Evolutionary conservation across 208 protist genomes (phyloP), one percentile per base, ranked within the genome.

Genomic region (Leishmania mexicana): DNA sequence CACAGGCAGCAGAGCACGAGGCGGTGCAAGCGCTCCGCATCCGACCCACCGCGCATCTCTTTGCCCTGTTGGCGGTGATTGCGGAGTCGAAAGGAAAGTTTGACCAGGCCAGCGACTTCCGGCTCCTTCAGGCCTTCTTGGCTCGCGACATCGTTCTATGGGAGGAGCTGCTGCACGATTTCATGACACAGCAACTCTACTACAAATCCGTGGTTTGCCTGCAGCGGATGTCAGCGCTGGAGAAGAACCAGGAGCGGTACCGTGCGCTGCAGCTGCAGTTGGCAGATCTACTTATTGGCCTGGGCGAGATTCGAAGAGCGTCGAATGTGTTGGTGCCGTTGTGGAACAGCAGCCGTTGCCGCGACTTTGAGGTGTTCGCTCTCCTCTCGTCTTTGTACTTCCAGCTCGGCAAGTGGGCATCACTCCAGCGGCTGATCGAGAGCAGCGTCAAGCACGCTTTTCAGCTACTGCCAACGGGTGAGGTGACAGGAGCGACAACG

Each of bases 311-410:
- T 57, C 85, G 88, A 7, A 87, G 92, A 7, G 95, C 95, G 2
- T 80, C 85, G 40, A 90, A 89, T 45, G 90, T 96, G 24, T 80
- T 97, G 8, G 84, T 96, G 73, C 83, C 88, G 28, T 53, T 98
- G 38, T 98, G 95, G 93, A 92, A 94, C 67, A 87, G 87, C 80
- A 97, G 93, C 71, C 71, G 89, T 15, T 96, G 87, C 67, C 78
- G 86, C 42, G 95, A 98, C 74, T 98, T 97, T 86, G 95, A 96
- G 75, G 95, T 97, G 21, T 98, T 98, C 80, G 92, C 95, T 2
- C 85, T 93, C 47, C 85, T 98, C 28, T 88, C 95, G n/a, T 93
- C 91, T 7, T 78, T 98, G 42, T 98, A 95, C 82, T 98, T 98
- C 78, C 95, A 98, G 81, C 86, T 96, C 3, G 95, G 93, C 3